These are phyloP conservation scores for Penstemon davidsonii DNA, from an alignment of 257 asterid species.

Conservation along the genomic window DNA sequence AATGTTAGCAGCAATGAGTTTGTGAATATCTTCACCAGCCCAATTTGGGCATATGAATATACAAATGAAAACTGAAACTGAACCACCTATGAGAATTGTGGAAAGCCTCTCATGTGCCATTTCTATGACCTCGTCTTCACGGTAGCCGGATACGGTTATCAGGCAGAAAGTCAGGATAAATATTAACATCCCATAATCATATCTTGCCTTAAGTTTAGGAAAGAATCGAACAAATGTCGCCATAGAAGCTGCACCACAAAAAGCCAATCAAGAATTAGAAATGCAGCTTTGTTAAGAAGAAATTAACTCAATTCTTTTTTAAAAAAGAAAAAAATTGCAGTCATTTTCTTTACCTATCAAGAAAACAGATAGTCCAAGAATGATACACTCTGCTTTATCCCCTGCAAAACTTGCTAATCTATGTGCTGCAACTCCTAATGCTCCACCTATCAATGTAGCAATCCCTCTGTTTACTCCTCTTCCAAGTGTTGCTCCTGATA, in stretches of 20 bases:
- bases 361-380: slow-evolving; percentile 38
- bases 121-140: slow-evolving; percentile 30
- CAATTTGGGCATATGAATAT: slow-evolving; percentile 25
- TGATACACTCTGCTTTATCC: slow-evolving; percentile 31
- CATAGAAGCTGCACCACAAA: slow-evolving; percentile 21
- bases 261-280: background rate
- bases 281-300: too few relatives aligned
- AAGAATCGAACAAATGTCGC: slow-evolving; percentile 26
- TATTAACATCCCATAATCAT: slow-evolving; percentile 32
- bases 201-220: slow-evolving; percentile 29
- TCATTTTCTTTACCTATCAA: slow-evolving; percentile 28
- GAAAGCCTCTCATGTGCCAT: slow-evolving; percentile 28
- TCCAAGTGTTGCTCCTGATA: slow-evolving; percentile 53
- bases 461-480: slow-evolving; percentile 41
- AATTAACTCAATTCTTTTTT: too few relatives aligned
- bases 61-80: slow-evolving; percentile 19
- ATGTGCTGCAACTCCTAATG: slow-evolving; percentile 43
- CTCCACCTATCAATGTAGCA: slow-evolving; percentile 42
- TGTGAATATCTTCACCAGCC: slow-evolving; percentile 37
- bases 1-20: slow-evolving; percentile 29
- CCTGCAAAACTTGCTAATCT: slow-evolving; percentile 33
- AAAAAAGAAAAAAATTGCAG: too few relatives aligned
- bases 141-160: slow-evolving; percentile 29
- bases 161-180: slow-evolving; percentile 30
- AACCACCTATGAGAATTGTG: slow-evolving; percentile 29